Percentiles rank a stretch among this genome's conserved stretches.
Evolutionary conservation across 2,329 filamentous ascomycete genomes (phyloP).

Genomic region (Fusarium palustre): DNA sequence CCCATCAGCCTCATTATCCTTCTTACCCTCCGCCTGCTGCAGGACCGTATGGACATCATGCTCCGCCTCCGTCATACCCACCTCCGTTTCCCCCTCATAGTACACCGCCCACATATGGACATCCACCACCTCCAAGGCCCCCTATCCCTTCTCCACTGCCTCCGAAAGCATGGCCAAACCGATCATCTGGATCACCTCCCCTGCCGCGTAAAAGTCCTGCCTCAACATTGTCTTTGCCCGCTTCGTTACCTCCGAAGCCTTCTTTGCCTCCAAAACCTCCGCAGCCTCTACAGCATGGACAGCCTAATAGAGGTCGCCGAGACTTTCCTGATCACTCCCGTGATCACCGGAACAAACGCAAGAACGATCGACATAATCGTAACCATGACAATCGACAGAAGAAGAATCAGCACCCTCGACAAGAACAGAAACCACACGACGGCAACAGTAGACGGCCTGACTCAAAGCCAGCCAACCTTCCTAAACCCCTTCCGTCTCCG

Average conservation of each 20-base stretch:
- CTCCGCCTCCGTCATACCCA: constrained; percentile 34
- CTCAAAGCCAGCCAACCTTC: constrained; percentile 12
- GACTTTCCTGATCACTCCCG: constrained; percentile 47
- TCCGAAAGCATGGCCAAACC: constrained; percentile 22
- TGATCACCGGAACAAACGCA: constrained; percentile 49
- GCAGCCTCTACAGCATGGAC: constrained; percentile 33
- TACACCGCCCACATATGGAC: constrained; percentile 35
- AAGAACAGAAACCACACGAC: constrained; percentile 46
- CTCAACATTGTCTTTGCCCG: constrained; percentile 34
- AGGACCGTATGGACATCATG: constrained; percentile 36
- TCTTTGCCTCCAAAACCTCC: constrained; percentile 50
- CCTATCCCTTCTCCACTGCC: constrained; percentile 32
- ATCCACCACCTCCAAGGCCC: constrained; percentile 29
- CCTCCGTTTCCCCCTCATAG: constrained; percentile 39
- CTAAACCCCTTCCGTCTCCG: constrained; percentile 38
- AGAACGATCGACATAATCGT: constrained; percentile 50
- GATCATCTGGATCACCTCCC: constrained; percentile 31
- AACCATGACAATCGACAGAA: constrained; percentile 48
- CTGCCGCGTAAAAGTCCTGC: constrained; percentile 31
- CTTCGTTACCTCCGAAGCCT: constrained; percentile 52
- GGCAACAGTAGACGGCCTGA: constrained; percentile 26
- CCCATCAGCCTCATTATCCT: constrained; percentile 35
- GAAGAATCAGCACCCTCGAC: constrained; percentile 40
- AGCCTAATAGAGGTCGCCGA: constrained; percentile 38
- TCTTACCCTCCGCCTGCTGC: constrained; percentile 37